Evolutionary conservation across 2,329 filamentous ascomycete species (phyloP), one percentile per base, ranked within the genome.

Genomic region (Juglanconis juglandina): DNA sequence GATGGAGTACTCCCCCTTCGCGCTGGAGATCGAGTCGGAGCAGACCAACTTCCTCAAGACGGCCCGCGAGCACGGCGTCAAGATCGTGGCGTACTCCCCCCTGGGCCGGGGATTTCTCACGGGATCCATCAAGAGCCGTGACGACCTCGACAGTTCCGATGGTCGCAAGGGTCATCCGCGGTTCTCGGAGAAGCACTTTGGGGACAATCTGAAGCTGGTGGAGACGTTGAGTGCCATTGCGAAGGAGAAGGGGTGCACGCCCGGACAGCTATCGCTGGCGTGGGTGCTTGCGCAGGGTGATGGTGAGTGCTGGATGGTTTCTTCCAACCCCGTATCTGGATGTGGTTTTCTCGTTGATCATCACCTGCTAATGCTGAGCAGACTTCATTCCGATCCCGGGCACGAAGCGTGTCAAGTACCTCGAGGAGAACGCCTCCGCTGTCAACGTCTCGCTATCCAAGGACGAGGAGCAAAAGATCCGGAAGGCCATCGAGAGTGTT

Each of bases 1-100:
- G 65, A 75, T 83, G 54, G 81, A 85, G 68, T 82, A 79, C 67
- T 77, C 73, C 3, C 79, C 79, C 1, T 85, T 82, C 67, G 71
- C 77, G 2, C 76, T 88, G 42, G 77, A 84, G 61, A 84, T 89
- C 63, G 85, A 88, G 69, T 79, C 79, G 14, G 72, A 68, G 3
- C 71, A 76, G 7, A 79, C 77, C 7, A 73, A 74, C 17, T 68
- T 86, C 39, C 70, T 86, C 10, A 72, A 76, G 47, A 81, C 83
- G 0, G 79, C 76, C 13, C 74, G 80, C 34, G 81, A 85, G 66
- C 75, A 87, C 1, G 82, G 83, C 2, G 72, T 84, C 6, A 75
- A 79, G 3, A 72, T 83, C 14, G 76, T 87, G 1, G 79, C 80
- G 1, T 85, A 84, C 70, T 80, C 77, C 30, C 84, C 84, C 1